Conservation (phyloP, 1,139 yeast genomes). For the Protomyces gravidus region DNA sequence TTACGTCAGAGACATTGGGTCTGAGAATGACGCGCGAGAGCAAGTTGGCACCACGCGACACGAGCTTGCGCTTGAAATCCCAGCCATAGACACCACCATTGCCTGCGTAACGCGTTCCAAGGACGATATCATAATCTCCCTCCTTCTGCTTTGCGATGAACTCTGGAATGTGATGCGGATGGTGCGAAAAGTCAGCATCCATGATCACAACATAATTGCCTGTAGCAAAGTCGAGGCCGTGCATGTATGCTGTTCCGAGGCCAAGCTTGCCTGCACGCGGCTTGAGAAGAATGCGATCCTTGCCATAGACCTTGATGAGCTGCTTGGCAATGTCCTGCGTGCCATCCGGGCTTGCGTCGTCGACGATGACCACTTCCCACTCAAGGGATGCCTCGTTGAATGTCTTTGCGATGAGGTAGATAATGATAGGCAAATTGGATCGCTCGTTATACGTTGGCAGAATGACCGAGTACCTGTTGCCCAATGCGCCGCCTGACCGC, state of each 20-base stretch:
- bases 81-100: constrained; percentile 82
- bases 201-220: constrained; percentile 75
- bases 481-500: constrained; percentile 11
- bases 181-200: constrained; percentile 83
- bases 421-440: constrained; percentile 65
- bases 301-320: constrained; percentile 60
- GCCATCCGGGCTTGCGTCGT: constrained; percentile 79
- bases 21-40: constrained; percentile 67
- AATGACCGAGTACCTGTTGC: constrained; percentile 66
- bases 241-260: constrained; percentile 73
- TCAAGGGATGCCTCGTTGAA: constrained; percentile 54
- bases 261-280: constrained; percentile 79
- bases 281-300: constrained; percentile 55
- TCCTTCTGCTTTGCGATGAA: constrained; percentile 66
- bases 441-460: constrained; percentile 77
- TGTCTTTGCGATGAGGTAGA: constrained; percentile 68
- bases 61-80: constrained; percentile 77
- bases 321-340: constrained; percentile 70
- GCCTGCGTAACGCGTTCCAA: constrained; percentile 82
- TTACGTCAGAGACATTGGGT: constrained; percentile 70
- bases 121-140: constrained; percentile 66
- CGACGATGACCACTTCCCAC: constrained; percentile 79
- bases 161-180: constrained; percentile 72
- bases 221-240: constrained; percentile 66
- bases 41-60: constrained; percentile 77